phyloP scores from a whole-genome alignment of 108 stramenopile genomes.

The Discostella stelligeroides region DNA sequence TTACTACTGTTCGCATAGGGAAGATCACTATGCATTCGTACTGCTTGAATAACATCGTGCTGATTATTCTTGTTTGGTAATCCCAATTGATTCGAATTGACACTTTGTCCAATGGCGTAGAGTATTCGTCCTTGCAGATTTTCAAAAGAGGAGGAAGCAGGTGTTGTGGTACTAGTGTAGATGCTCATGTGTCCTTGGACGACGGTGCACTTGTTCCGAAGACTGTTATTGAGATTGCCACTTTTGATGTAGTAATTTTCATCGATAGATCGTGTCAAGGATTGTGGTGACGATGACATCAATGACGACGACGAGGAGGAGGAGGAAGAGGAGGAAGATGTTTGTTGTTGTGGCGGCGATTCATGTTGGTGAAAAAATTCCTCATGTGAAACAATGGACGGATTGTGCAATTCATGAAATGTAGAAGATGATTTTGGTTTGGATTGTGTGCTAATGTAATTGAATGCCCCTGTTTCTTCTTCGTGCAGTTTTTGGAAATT shows the following conservation, averaged over 20 bases:
- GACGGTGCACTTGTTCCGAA: constrained; percentile 15
- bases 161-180: neutral
- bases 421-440: constrained; percentile 7
- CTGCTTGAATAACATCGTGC: constrained; percentile 13
- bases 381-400: neutral
- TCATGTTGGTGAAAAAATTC: neutral
- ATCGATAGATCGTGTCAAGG: neutral
- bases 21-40: constrained; percentile 2
- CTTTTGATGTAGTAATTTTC: constrained; percentile 6
- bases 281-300: neutral
- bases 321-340: too few relatives aligned
- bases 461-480: constrained; percentile 14
- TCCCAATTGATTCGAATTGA: neutral
- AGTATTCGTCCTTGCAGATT: constrained; percentile 19
- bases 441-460: constrained; percentile 35
- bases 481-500: neutral
- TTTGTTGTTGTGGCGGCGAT: too few relatives aligned
- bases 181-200: constrained; percentile 21
- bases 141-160: constrained; percentile 9
- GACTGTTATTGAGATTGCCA: neutral
- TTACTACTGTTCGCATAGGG: neutral
- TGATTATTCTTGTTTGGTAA: neutral
- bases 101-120: constrained; percentile 13
- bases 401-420: constrained; percentile 1
- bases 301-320: too few relatives aligned